Evolutionary conservation across 108 stramenopile genomes (phyloP).

Genomic region (Bacterosira constricta): DNA sequence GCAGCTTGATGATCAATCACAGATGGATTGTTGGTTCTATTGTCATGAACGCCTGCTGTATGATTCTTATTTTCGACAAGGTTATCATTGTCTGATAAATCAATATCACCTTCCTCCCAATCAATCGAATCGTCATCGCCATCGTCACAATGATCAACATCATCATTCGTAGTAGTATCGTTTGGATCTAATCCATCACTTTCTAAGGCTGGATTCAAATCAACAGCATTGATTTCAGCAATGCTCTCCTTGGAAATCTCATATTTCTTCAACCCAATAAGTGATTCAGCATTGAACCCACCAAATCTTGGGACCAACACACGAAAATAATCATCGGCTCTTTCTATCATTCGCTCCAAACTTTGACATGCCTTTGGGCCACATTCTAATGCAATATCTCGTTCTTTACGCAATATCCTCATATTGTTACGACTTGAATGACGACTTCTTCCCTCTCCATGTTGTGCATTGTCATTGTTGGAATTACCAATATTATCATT

Average conservation of each 20-base stretch:
- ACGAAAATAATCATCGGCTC: constrained; percentile 32
- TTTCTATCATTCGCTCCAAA: constrained; percentile 30
- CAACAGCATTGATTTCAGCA: neutral
- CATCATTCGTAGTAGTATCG: neutral
- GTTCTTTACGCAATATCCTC: constrained; percentile 16
- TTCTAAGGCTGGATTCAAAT: no score
- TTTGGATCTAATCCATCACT: no score
- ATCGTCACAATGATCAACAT: constrained; percentile 1
- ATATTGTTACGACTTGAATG: neutral
- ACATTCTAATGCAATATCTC: constrained; percentile 27
- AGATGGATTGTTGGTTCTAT: neutral
- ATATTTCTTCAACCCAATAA: neutral
- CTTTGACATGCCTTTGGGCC: constrained; percentile 25
- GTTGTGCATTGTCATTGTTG: neutral
- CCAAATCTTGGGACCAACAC: constrained; percentile 44
- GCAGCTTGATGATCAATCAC: constrained; percentile 20
- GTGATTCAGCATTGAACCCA: constrained; percentile 19
- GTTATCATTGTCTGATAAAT: constrained; percentile 2
- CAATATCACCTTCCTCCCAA: constrained; percentile 47
- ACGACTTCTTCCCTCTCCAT: neutral
- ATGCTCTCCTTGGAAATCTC: neutral
- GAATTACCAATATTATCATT: neutral
- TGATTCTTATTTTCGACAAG: neutral
- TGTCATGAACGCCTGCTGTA: neutral
- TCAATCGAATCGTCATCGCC: constrained; percentile 43